phyloP scores from a whole-genome alignment of 805 yeast species.

The Suhomyces pyralidae region DNA sequence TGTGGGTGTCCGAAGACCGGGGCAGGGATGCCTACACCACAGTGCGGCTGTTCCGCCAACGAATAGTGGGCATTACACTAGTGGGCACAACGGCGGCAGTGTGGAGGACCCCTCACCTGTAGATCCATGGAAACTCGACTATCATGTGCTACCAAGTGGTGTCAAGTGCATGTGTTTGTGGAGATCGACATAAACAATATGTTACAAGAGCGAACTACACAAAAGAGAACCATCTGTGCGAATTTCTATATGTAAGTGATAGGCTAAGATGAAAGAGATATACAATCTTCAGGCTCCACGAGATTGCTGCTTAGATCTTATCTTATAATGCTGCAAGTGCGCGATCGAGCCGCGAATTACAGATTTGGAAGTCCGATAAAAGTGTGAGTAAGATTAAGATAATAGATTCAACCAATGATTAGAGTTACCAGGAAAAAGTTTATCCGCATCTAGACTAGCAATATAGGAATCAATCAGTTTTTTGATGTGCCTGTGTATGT shows the following conservation, averaged over 20 bases:
- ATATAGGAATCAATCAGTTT: too few species aligned
- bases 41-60: background rate
- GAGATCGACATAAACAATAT: background rate
- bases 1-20: background rate
- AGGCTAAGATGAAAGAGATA: background rate
- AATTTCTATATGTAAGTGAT: background rate
- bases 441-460: too few species aligned
- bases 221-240: background rate
- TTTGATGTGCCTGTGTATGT: background rate
- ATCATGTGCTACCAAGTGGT: background rate
- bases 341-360: background rate
- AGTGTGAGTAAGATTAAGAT: too few species aligned
- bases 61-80: background rate
- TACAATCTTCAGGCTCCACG: background rate
- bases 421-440: too few species aligned
- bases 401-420: too few species aligned
- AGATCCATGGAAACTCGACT: background rate
- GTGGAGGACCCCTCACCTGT: background rate
- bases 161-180: background rate
- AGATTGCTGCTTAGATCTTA: background rate
- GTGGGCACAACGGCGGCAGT: background rate
- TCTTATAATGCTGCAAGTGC: background rate
- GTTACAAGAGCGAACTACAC: background rate
- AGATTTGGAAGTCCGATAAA: background rate
- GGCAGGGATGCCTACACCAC: background rate